Percentiles rank a stretch among this genome's conserved stretches.
These are phyloP conservation scores for Hibiscus syriacus DNA, from an alignment of 345 rosid species.

Conservation along the genomic window DNA sequence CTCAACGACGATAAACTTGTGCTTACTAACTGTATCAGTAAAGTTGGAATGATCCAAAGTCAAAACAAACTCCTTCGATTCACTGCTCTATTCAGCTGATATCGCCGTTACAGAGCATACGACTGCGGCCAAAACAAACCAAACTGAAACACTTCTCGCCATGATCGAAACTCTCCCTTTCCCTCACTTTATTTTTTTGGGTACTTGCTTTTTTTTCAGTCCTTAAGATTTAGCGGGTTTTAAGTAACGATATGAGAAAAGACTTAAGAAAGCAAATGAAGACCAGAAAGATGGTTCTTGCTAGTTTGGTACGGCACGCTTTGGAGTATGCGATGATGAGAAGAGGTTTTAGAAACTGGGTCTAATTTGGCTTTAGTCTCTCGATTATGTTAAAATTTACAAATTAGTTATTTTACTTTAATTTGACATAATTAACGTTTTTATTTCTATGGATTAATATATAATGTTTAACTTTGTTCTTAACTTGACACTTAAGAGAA, in stretches of 20 bases:
- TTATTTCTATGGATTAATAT: no score
- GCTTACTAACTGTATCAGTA: slow-evolving; percentile 63
- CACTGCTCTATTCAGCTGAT: slow-evolving; percentile 35
- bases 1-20: slow-evolving; percentile 84
- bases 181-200: neutral
- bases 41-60: slow-evolving; percentile 87
- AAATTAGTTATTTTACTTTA: neutral
- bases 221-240: slow-evolving; percentile 12
- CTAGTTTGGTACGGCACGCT: neutral
- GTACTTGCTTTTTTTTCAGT: neutral
- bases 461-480: no score
- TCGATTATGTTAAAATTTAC: no score
- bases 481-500: no score
- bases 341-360: neutral
- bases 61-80: slow-evolving; percentile 66
- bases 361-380: no score
- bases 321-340: neutral
- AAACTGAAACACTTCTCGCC: slow-evolving; percentile 35
- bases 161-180: slow-evolving; percentile 15
- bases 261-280: neutral
- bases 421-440: no score
- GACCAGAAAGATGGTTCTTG: neutral
- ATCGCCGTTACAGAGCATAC: slow-evolving; percentile 21
- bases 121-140: slow-evolving; percentile 29
- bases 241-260: neutral